Conservation (phyloP, 108 stramenopile species). For the Nitzschia sp. region DNA sequence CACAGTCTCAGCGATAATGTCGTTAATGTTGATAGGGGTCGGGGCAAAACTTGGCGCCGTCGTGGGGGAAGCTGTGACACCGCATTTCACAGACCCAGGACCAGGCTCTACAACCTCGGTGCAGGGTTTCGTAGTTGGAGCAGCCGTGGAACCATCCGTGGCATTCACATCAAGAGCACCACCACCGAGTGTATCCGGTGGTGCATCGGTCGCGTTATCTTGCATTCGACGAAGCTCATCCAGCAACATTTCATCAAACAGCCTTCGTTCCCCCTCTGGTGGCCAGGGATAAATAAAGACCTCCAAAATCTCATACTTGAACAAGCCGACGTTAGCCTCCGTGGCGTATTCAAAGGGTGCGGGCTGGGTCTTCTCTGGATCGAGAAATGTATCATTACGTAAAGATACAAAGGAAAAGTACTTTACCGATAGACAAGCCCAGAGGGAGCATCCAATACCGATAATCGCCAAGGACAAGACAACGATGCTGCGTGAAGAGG, state of each 20-base stretch:
- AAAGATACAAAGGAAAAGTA: constrained; percentile 32
- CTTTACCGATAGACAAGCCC: constrained; percentile 22
- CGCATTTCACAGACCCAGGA: constrained; percentile 19
- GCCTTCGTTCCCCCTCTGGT: constrained; percentile 7
- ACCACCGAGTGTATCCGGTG: not conserved
- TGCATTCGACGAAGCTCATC: constrained; percentile 30
- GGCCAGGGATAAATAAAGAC: constrained; percentile 46
- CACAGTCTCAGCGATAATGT: constrained; percentile 9
- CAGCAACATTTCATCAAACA: constrained; percentile 30
- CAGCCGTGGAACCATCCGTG: not conserved
- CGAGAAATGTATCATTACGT: constrained; percentile 41
- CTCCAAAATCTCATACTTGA: constrained; percentile 36
- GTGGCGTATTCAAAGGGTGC: constrained; percentile 38
- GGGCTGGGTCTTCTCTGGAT: constrained; percentile 31
- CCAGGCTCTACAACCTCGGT: constrained; percentile 2
- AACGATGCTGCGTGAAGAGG: constrained; percentile 15
- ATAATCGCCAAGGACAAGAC: constrained; percentile 21
- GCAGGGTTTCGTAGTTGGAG: constrained; percentile 9
- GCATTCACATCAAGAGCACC: not conserved
- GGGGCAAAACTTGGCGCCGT: constrained; percentile 18
- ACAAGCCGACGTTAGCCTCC: constrained; percentile 39
- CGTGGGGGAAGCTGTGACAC: constrained; percentile 20
- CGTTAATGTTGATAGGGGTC: constrained; percentile 29
- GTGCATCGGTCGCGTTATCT: not conserved
- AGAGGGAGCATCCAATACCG: constrained; percentile 26